These are phyloP conservation scores for Aciculosporium take DNA, from an alignment of 2,329 filamentous ascomycete genomes.

Conservation along the genomic window DNA sequence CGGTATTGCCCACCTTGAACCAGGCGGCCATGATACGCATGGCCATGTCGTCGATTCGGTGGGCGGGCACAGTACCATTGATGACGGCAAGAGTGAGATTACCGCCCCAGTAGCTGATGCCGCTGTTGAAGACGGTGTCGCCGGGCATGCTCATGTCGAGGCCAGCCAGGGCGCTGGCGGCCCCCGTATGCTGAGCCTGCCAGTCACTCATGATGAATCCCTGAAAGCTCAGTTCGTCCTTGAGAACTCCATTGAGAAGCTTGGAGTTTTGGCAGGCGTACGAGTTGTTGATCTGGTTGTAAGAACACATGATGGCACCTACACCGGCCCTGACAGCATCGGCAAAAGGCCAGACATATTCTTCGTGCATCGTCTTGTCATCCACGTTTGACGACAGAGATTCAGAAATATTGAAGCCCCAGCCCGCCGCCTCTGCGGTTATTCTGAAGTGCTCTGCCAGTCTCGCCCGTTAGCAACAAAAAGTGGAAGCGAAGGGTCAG, in stretches of 20 bases:
- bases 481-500: neutral
- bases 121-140: slow-evolving; percentile 63
- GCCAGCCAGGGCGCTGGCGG: slow-evolving; percentile 52
- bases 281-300: slow-evolving; percentile 69
- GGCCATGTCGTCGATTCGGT: slow-evolving; percentile 82
- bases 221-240: slow-evolving; percentile 68
- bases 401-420: slow-evolving; percentile 48
- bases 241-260: slow-evolving; percentile 60
- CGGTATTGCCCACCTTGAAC: slow-evolving; percentile 48
- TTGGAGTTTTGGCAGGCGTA: slow-evolving; percentile 70
- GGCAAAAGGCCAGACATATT: slow-evolving; percentile 67
- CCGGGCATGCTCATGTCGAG: slow-evolving; percentile 85
- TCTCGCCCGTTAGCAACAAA: neutral
- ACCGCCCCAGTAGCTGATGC: slow-evolving; percentile 63
- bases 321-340: slow-evolving; percentile 57
- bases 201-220: slow-evolving; percentile 74
- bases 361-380: slow-evolving; percentile 60
- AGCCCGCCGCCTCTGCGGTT: slow-evolving; percentile 34
- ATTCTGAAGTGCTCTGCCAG: slow-evolving; percentile 57
- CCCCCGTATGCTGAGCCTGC: slow-evolving; percentile 59
- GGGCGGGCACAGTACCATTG: slow-evolving; percentile 79
- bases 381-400: slow-evolving; percentile 47
- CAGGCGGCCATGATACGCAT: slow-evolving; percentile 64
- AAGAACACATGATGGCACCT: slow-evolving; percentile 50
- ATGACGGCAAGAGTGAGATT: slow-evolving; percentile 80